A percentile compares a stretch with the other conserved stretches of the same genome.
phyloP scores from a whole-genome alignment of 345 rosid genomes.

The Toxicodendron radicans region DNA sequence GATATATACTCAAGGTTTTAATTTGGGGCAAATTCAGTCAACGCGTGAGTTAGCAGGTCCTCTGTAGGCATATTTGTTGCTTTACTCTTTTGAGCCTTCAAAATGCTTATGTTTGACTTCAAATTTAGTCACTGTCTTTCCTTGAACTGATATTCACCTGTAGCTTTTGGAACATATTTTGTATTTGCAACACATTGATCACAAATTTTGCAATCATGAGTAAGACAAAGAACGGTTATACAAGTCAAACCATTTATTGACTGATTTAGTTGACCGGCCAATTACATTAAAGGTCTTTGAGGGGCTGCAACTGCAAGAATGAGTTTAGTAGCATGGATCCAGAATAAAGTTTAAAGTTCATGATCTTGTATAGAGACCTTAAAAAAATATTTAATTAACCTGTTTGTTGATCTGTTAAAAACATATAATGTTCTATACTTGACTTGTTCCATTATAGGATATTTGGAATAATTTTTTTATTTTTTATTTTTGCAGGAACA shows the following conservation, averaged over 20 bases:
- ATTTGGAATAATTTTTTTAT: neutral
- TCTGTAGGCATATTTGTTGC: neutral
- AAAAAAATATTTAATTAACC: neutral
- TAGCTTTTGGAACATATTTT: neutral
- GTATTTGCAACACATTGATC: neutral
- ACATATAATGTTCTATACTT: neutral
- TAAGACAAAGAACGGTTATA: neutral
- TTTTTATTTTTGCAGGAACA: too few relatives aligned
- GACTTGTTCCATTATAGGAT: neutral
- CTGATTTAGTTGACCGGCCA: neutral
- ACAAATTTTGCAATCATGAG: neutral
- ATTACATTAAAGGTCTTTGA: neutral
- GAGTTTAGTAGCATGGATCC: neutral
- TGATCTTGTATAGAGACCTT: neutral
- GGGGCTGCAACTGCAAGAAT: neutral
- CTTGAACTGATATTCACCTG: neutral
- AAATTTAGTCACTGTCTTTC: neutral
- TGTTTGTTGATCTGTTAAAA: neutral
- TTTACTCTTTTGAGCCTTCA: neutral
- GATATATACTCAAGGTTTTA: neutral
- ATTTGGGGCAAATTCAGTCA: neutral
- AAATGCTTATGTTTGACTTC: neutral
- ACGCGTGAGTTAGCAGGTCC: neutral
- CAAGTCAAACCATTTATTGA: neutral
- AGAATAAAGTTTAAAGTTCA: neutral